These are phyloP conservation scores for Jacaranda mimosifolia DNA, from an alignment of 257 asterid genomes.

Conservation along the genomic window DNA sequence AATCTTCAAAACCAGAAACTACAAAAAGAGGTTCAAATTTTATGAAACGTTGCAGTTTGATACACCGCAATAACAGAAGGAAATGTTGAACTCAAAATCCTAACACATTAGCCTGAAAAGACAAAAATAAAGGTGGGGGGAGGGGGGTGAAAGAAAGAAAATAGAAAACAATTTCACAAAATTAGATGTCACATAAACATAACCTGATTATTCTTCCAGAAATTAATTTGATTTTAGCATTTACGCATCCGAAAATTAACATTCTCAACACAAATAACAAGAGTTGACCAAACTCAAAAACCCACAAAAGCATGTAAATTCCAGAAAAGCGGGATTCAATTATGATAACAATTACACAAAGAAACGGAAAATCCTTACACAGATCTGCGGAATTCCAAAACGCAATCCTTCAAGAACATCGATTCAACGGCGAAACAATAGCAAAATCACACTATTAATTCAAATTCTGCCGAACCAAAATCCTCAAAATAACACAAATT, in stretches of 20 bases:
- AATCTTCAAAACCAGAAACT: background rate
- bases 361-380: slow-evolving; percentile 37
- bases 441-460: background rate
- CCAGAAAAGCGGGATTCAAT: slow-evolving; percentile 6
- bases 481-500: background rate
- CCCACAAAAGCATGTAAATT: background rate
- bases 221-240: background rate
- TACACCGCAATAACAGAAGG: background rate
- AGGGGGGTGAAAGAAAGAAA: no score
- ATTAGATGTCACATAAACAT: background rate
- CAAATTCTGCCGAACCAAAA: slow-evolving; percentile 9
- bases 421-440: slow-evolving; percentile 12
- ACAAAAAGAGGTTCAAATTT: background rate
- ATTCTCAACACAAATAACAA: slow-evolving; percentile 12
- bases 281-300: slow-evolving; percentile 36
- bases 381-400: slow-evolving; percentile 42
- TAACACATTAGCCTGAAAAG: background rate
- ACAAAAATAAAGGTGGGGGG: background rate
- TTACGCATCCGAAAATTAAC: background rate
- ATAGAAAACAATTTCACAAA: slow-evolving; percentile 13
- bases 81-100: slow-evolving; percentile 1
- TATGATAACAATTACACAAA: background rate
- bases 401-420: slow-evolving; percentile 35
- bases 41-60: background rate
- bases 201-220: background rate